phyloP scores from a whole-genome alignment of 2,329 filamentous ascomycete species.

The Macrophomina phaseolina region DNA sequence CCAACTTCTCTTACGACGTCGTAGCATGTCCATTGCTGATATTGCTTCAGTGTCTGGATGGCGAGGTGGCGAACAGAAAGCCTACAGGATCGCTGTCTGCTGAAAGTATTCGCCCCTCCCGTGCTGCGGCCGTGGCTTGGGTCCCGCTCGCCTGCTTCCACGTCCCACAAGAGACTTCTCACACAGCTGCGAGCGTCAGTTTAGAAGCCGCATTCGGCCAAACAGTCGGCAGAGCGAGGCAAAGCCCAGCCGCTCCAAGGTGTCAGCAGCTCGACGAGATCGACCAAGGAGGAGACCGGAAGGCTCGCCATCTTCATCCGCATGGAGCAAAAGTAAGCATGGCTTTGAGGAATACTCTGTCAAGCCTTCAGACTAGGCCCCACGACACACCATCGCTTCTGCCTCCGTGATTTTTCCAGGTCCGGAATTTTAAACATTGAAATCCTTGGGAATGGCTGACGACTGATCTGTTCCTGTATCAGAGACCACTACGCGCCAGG shows the following conservation, averaged over 20 bases:
- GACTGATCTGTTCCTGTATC: no score
- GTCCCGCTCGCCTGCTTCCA: no score
- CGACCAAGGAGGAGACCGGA: background rate
- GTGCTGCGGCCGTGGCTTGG: no score
- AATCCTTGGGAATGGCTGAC: no score
- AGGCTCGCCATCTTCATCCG: background rate
- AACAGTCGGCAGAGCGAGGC: background rate
- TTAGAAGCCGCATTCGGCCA: background rate
- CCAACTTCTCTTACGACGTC: conserved; percentile 23
- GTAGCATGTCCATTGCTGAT: background rate
- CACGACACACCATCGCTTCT: background rate
- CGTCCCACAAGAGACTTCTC: no score
- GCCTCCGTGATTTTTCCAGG: background rate
- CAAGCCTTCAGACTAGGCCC: background rate
- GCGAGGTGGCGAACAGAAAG: no score
- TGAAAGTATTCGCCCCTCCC: no score
- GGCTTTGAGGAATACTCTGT: background rate
- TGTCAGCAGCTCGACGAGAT: background rate
- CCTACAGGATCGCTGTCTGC: background rate
- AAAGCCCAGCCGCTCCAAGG: background rate
- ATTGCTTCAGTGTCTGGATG: background rate
- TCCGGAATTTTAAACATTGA: background rate
- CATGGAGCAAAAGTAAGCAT: background rate
- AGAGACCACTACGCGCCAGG: no score
- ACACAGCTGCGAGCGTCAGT: background rate